Percentiles rank a stretch among this genome's conserved stretches.
These are phyloP conservation scores for Diaporthe capsici DNA, from an alignment of 2,329 filamentous ascomycete species.

Conservation along the genomic window DNA sequence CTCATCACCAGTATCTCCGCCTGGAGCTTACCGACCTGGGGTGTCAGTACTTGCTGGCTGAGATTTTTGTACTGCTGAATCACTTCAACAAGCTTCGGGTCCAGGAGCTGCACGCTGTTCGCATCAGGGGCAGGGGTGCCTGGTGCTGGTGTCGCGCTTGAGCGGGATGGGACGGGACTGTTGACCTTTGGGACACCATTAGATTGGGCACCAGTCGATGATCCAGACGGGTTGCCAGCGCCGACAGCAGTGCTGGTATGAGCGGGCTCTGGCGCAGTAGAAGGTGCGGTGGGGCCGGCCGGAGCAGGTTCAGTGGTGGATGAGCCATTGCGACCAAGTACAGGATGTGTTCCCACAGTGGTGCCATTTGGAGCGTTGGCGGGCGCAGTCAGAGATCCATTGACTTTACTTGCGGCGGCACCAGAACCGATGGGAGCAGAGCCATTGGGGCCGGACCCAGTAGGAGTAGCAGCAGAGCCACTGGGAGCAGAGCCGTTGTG, in stretches of 20 bases:
- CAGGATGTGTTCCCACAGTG: background rate
- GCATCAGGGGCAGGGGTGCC: constrained; percentile 21
- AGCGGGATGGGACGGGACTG: background rate
- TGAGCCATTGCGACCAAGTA: background rate
- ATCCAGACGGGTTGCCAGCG: constrained; percentile 7
- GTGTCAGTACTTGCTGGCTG: constrained; percentile 59
- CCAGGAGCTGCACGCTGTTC: constrained; percentile 45
- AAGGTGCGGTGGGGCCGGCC: background rate
- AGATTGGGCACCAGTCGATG: background rate
- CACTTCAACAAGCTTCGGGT: constrained; percentile 57
- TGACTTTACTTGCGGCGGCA: background rate
- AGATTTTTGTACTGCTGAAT: constrained; percentile 62
- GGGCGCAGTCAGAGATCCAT: background rate
- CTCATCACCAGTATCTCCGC: constrained; percentile 64
- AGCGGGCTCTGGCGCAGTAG: background rate
- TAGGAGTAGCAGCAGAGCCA: background rate
- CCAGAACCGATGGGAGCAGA: background rate
- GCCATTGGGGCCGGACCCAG: background rate
- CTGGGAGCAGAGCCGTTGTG: background rate
- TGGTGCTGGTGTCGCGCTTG: constrained; percentile 31
- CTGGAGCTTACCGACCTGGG: constrained; percentile 56
- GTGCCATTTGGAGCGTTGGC: constrained; percentile 2
- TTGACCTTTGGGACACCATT: background rate
- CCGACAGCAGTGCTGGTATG: background rate
- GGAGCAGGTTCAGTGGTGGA: background rate